phyloP scores from a whole-genome alignment of 345 rosid genomes.

The Turnera subulata region DNA sequence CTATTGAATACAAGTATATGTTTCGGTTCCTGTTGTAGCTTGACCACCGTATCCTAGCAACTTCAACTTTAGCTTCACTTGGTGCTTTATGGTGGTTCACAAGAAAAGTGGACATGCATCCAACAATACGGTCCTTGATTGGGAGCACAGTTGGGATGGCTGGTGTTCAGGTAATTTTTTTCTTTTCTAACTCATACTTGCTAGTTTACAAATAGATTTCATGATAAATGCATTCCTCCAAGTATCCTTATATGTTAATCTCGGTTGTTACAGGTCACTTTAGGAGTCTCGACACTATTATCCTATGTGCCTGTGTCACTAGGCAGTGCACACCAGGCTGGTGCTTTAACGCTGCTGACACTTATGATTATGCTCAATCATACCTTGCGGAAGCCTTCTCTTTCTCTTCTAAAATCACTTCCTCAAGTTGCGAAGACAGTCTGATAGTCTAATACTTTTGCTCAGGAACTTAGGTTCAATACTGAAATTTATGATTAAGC shows the following conservation, averaged over 20 bases:
- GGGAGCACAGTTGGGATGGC: slow-evolving; percentile 79
- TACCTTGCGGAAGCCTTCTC: slow-evolving; percentile 70
- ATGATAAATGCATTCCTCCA: neutral
- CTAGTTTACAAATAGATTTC: too few species aligned
- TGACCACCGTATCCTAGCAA: slow-evolving; percentile 85
- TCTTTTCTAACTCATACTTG: neutral
- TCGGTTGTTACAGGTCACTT: slow-evolving; percentile 49
- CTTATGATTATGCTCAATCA: slow-evolving; percentile 76
- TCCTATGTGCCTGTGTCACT: slow-evolving; percentile 82
- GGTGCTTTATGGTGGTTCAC: slow-evolving; percentile 74
- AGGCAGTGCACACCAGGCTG: slow-evolving; percentile 83
- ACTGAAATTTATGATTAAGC: too few species aligned
- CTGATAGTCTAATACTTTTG: too few species aligned
- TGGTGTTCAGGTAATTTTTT: slow-evolving; percentile 61
- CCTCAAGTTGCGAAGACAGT: slow-evolving; percentile 58
- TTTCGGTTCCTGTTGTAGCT: slow-evolving; percentile 41
- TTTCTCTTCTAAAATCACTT: slow-evolving; percentile 65
- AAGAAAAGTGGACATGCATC: slow-evolving; percentile 78
- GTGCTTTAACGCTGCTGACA: slow-evolving; percentile 76
- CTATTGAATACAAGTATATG: neutral
- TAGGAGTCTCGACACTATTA: slow-evolving; percentile 82
- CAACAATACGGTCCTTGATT: slow-evolving; percentile 66
- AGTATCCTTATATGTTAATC: neutral
- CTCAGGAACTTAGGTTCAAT: too few species aligned
- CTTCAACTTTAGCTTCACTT: slow-evolving; percentile 50